Conservation (phyloP, 352 stramenopile species). For the Saprolegnia diclina region DNA sequence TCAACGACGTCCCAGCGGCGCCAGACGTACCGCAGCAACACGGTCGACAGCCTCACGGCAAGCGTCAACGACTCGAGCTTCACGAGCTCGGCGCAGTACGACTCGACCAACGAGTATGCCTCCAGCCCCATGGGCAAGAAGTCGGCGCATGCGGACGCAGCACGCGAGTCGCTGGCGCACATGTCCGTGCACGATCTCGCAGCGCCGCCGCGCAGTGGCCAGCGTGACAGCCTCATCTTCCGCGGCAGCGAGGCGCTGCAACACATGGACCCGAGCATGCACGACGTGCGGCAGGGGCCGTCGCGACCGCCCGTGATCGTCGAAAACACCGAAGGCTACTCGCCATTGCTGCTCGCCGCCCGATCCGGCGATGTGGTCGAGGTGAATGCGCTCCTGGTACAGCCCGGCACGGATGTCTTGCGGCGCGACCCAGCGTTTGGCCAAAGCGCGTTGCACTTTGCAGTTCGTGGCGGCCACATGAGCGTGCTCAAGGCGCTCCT, state of each 20-base stretch:
- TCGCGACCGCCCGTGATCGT: background rate
- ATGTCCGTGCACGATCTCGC: constrained; percentile 19
- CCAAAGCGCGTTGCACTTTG: constrained; percentile 74
- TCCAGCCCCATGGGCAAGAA: constrained; percentile 18
- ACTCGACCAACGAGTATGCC: constrained; percentile 8
- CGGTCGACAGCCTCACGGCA: constrained; percentile 15
- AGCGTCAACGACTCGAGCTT: constrained; percentile 15
- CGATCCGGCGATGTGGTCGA: constrained; percentile 56
- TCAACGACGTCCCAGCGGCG: background rate
- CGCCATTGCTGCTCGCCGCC: constrained; percentile 56
- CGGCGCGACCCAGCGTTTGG: constrained; percentile 63
- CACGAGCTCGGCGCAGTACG: constrained; percentile 11
- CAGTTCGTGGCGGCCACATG: constrained; percentile 71
- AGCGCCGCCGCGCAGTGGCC: background rate
- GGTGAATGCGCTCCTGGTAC: constrained; percentile 62
- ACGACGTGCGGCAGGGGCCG: constrained; percentile 11
- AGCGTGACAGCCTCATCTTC: constrained; percentile 18
- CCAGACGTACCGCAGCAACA: constrained; percentile 15
- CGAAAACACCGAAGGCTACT: constrained; percentile 46
- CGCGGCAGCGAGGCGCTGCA: constrained; percentile 26
- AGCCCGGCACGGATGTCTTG: constrained; percentile 55
- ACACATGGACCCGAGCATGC: constrained; percentile 32
- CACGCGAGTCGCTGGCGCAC: constrained; percentile 18
- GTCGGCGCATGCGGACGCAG: background rate
- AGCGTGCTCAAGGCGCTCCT: constrained; percentile 65